These are phyloP conservation scores for Coemansia sp. DNA, from an alignment of 192 early-diverging fungal species.

Conservation along the genomic window DNA sequence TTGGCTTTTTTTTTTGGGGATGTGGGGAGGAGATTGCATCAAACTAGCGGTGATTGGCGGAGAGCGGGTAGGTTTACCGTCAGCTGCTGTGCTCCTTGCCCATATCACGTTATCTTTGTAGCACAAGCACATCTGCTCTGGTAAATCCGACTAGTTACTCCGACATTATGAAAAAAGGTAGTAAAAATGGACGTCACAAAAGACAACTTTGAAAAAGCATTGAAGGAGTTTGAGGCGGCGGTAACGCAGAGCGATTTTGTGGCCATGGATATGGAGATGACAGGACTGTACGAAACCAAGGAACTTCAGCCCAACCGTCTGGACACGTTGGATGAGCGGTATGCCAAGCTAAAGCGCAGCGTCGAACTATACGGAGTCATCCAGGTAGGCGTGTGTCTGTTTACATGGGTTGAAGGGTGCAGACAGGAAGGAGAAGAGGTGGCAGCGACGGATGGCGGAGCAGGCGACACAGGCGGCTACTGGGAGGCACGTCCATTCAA, in stretches of 20 bases:
- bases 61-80: not conserved
- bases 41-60: not conserved
- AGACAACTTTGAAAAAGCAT: constrained; percentile 31
- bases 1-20: not conserved
- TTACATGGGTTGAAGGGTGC: constrained; percentile 61
- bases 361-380: constrained; percentile 59
- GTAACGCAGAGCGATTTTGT: constrained; percentile 39
- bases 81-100: no score
- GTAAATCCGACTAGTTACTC: no score
- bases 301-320: constrained; percentile 28
- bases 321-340: constrained; percentile 60
- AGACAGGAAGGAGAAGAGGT: not conserved
- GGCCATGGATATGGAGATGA: constrained; percentile 53
- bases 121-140: not conserved
- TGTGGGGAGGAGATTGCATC: no score
- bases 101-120: no score
- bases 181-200: constrained; percentile 38
- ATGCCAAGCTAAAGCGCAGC: constrained; percentile 55
- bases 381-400: constrained; percentile 85
- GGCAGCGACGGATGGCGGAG: no score
- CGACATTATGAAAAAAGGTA: not conserved
- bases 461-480: constrained; percentile 18
- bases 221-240: constrained; percentile 26
- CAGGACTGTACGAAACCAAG: constrained; percentile 39
- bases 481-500: constrained; percentile 85